These are phyloP conservation scores for Silene latifolia DNA, from an alignment of 148 eudicot species.

Conservation along the genomic window DNA sequence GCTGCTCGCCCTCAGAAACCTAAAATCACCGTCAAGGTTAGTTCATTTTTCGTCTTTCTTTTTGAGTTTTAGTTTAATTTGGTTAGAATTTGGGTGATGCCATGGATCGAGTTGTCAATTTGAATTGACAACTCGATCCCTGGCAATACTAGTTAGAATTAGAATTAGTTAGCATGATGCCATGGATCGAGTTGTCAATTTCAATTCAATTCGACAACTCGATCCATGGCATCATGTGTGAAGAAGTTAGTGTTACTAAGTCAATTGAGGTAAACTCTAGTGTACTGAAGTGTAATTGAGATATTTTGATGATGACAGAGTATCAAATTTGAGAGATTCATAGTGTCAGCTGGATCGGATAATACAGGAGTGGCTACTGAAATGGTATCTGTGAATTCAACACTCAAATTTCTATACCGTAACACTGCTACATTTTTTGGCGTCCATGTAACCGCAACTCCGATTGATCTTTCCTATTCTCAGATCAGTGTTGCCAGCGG, in stretches of 20 bases:
- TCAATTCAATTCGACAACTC: neutral
- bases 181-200: no score
- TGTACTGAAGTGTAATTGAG: neutral
- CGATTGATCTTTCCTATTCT: conserved; percentile 51
- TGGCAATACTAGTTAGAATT: no score
- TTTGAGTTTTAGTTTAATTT: neutral
- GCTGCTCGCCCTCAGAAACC: conserved; percentile 84
- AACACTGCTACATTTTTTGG: conserved; percentile 84
- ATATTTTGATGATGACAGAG: conserved; percentile 36
- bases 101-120: no score
- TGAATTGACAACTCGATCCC: no score
- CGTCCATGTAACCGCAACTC: conserved; percentile 68
- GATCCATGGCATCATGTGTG: neutral
- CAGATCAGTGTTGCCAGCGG: conserved; percentile 64
- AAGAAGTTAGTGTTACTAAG: neutral
- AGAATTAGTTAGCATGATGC: neutral
- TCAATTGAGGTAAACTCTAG: neutral
- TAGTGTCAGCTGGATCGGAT: conserved; percentile 75
- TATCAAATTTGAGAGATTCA: conserved; percentile 57
- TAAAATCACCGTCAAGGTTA: conserved; percentile 56
- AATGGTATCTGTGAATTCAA: conserved; percentile 68
- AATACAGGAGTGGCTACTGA: conserved; percentile 70
- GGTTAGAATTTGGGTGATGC: no score
- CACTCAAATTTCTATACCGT: conserved; percentile 55
- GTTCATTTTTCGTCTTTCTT: neutral